Conservation (phyloP, 78 protist species). For the Dictyostelium capitatum region DNA sequence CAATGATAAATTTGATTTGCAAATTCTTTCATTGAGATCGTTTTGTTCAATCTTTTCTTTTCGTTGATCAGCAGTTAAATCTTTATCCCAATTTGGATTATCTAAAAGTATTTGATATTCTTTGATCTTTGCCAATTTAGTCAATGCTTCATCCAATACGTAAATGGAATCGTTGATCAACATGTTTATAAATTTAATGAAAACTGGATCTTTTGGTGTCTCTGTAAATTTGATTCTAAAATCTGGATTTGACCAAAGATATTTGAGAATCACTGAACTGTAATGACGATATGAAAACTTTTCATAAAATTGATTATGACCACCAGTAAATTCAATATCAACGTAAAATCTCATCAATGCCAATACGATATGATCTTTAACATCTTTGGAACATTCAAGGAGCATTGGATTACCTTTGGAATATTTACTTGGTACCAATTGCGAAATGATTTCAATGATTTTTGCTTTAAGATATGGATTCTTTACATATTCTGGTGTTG, state of each 20-base stretch:
- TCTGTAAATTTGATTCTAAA: conserved; percentile 39
- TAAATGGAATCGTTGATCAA: conserved; percentile 79
- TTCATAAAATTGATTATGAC: conserved; percentile 78
- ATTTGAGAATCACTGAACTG: conserved; percentile 41
- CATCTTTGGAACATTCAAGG: conserved; percentile 32
- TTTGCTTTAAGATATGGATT: conserved; percentile 82
- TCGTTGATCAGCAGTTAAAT: conserved; percentile 21
- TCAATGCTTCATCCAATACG: conserved; percentile 79
- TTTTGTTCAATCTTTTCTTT: conserved; percentile 57
- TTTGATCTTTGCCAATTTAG: conserved; percentile 61
- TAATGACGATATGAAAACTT: conserved; percentile 75
- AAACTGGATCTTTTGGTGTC: conserved; percentile 25
- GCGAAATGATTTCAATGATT: conserved; percentile 56
- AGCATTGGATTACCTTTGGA: conserved; percentile 24
- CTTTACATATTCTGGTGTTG: conserved; percentile 76
- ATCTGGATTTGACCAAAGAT: conserved; percentile 70
- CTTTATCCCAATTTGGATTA: conserved; percentile 40
- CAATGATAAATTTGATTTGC: conserved; percentile 7
- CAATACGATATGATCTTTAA: conserved; percentile 49
- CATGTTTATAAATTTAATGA: conserved; percentile 78
- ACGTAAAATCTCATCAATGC: conserved; percentile 78
- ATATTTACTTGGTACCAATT: conserved; percentile 15
- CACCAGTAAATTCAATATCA: conserved; percentile 84
- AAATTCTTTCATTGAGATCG: conserved; percentile 58
- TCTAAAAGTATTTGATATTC: conserved; percentile 15